Base-by-base conservation (phyloP, 1,284 basidiomycete genomes). In the Malassezia obtusa region DNA sequence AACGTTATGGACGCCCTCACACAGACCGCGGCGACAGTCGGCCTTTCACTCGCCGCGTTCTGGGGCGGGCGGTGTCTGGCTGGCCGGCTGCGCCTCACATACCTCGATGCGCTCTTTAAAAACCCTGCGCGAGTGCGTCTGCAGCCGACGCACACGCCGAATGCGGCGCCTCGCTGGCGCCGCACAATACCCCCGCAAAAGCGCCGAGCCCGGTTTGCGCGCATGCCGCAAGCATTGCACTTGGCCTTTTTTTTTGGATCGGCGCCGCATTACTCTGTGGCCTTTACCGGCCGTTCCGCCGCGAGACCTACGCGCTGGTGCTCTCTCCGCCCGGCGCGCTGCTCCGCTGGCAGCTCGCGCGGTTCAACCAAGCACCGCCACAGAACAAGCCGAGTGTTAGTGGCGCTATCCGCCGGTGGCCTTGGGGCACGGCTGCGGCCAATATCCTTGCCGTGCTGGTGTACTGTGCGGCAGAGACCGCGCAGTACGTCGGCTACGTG, bases 291-390 rank as follows among this genome's bases (percentile, higher is more conserved):
- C 87, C 82, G 77, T 86, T 89, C 24, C 83, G 85, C 53, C 78
- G 84, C 68, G 86, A 84, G 11, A 87, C 87, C 14, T 86, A 90
- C 49, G 83, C 89, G 17, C 79, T 98, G 28, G 77, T 96, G 19
- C 87, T 96, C 71, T 83, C 85, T 15, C 94, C 86, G 59, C 88
- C 89, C 2, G 92, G 92, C 25, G 82, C 89, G 1, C 79, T 94
- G 50, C 79, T 85, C 3, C 84, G 94, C 48, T 96, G 87, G 76
- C 64, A 84, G 31, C 79, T 96, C 35, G 36, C 83, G 47, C 71
- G 77, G 41, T 78, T 94, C 58, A 96, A 96, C 73, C 48, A 69
- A 0, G n/a, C n/a, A n/a, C 76, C 77, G 15, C 76, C 79, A 28
- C 83, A 85, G 60, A 83, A 82, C 64, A 3, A 3, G 43, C 21